These are phyloP conservation scores for Naganishia kalamii DNA, from an alignment of 768 basidiomycete species.

Conservation along the genomic window DNA sequence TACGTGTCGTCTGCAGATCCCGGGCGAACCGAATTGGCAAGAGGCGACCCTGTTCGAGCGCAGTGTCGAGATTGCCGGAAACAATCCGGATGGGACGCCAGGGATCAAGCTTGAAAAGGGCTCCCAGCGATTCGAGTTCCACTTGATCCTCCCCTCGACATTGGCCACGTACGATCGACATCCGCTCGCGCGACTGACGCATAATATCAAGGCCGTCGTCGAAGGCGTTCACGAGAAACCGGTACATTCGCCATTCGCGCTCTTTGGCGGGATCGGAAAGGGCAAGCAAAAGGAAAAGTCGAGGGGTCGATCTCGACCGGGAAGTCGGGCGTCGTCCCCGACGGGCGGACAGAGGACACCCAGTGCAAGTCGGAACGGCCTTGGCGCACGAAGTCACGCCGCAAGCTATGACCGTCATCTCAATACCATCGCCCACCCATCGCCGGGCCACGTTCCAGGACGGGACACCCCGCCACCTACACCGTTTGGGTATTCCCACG, in stretches of 20 bases:
- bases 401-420: conserved; percentile 5
- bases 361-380: neutral
- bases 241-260: conserved; percentile 5
- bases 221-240: conserved; percentile 27
- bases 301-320: conserved; percentile 12
- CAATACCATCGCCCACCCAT: neutral
- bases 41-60: conserved; percentile 34
- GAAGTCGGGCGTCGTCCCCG: conserved; percentile 26
- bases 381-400: neutral
- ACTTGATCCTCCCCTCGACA: conserved; percentile 37
- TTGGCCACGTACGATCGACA: conserved; percentile 36
- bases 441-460: neutral
- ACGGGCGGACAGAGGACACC: conserved; percentile 13
- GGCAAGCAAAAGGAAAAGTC: conserved; percentile 20
- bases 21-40: conserved; percentile 24
- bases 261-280: conserved; percentile 19
- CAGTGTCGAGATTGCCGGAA: conserved; percentile 30
- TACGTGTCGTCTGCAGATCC: conserved; percentile 10
- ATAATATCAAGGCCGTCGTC: conserved; percentile 29
- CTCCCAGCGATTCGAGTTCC: conserved; percentile 36
- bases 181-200: conserved; percentile 29
- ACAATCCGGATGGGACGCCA: conserved; percentile 16
- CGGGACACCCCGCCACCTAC: conserved; percentile 8
- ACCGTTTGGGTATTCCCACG: conserved; percentile 3
- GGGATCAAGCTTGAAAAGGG: conserved; percentile 38